Base-by-base conservation (phyloP, 2,329 filamentous ascomycete species). In the Phialophora chinensis region DNA sequence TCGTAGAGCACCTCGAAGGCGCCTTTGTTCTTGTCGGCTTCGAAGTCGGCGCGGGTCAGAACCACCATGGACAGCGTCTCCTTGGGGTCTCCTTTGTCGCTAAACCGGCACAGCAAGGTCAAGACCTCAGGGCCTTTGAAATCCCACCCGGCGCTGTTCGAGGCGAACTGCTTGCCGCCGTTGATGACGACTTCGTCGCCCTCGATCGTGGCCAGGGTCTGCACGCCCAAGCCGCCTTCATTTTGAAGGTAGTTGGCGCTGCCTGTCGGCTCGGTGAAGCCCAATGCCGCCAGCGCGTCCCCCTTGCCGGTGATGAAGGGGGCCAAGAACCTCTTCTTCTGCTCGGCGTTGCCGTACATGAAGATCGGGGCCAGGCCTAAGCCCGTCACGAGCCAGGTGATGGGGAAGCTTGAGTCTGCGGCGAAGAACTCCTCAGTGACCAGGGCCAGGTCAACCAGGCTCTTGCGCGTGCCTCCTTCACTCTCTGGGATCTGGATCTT, bases 121-220 rank as follows among this genome's bases (percentile, higher is more conserved):
- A 80, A 77, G 2, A 87, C 73, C 47, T 85, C 82, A 0, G 83
- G 81, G 10, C 84, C 84, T 60, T 76, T 76, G 44, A 79, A 78
- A 65, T 86, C 84, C 83, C 83, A 86, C 14, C 84, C 84, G 0
- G 77, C 80, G 59, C 77, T 79, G 70, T 85, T 86, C 1, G 83
- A 85, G 7, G 84, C 82, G 84, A 84, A 86, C 44, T 84, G 75
- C 80, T 82, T 63, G 69, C 86, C 84, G 3, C 84, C 84, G 70
- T 82, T 82, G 29, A 86, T 69, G 4, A 86, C 72, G 81, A 82
- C 86, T 47, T 82, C 78, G 50, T 84, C 78, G 0, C 81, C 83
- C 17, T 84, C 81, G 11, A 72, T 73, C 25, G 75, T 75, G 0
- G 84, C 84, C 1, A 81, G 84, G 2, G 83, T 86, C 55, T 79